A percentile compares a stretch with the other conserved stretches of the same genome.
Conservation (phyloP, 2,329 filamentous ascomycete species). For the Clonostachys solani region DNA sequence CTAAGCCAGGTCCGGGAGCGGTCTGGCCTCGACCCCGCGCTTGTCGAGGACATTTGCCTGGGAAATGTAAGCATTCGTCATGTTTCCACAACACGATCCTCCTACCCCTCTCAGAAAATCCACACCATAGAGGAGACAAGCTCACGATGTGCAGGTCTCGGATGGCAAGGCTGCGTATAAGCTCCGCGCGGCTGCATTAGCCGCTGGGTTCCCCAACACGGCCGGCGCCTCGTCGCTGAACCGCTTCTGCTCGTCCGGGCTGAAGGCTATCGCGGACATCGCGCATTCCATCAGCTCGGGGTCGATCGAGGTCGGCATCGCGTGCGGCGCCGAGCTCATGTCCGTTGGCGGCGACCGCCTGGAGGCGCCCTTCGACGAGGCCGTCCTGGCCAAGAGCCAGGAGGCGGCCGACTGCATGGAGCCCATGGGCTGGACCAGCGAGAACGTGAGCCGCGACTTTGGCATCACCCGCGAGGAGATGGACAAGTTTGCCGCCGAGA, state of each 20-base stretch:
- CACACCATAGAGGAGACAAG: not conserved
- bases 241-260: conserved; percentile 94
- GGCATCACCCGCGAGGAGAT: conserved; percentile 74
- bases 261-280: conserved; percentile 94
- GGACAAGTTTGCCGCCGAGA: conserved; percentile 83
- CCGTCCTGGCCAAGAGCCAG: conserved; percentile 65
- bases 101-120: not conserved
- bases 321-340: conserved; percentile 89
- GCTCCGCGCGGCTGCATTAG: conserved; percentile 79
- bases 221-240: conserved; percentile 78
- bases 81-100: not conserved
- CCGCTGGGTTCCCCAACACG: conserved; percentile 92
- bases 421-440: conserved; percentile 97
- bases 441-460: conserved; percentile 93
- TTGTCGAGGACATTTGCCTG: conserved; percentile 86
- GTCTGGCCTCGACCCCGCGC: conserved; percentile 71
- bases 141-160: conserved; percentile 54
- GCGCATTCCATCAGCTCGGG: conserved; percentile 79
- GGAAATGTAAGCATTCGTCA: conserved; percentile 66
- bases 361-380: conserved; percentile 70
- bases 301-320: conserved; percentile 82
- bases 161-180: conserved; percentile 89
- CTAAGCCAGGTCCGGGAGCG: conserved; percentile 71
- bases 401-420: conserved; percentile 83
- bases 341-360: conserved; percentile 66